phyloP scores from a whole-genome alignment of 768 basidiomycete species.

The Mycena olivaceomarginata region DNA sequence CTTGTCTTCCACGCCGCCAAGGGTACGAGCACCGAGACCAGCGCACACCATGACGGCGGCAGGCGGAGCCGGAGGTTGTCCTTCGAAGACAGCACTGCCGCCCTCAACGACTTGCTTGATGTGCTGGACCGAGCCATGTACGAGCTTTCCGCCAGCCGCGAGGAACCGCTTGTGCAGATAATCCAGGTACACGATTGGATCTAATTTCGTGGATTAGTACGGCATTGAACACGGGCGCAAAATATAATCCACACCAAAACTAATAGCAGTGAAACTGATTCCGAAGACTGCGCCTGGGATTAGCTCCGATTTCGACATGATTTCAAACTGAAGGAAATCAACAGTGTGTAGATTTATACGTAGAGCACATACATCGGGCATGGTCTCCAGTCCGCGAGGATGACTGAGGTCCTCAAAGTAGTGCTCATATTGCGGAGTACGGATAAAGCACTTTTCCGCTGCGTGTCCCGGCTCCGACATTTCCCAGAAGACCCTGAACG shows the following conservation, averaged over 20 bases:
- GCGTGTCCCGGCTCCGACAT: constrained; percentile 64
- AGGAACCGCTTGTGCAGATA: constrained; percentile 79
- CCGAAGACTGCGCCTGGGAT: constrained; percentile 37
- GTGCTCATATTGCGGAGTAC: constrained; percentile 69
- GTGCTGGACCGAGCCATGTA: constrained; percentile 73
- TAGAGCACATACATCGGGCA: constrained; percentile 56
- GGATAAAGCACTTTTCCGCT: constrained; percentile 67
- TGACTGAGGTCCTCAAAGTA: constrained; percentile 53
- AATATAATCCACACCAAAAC: constrained; percentile 22
- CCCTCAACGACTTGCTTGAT: constrained; percentile 74
- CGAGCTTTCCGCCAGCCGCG: constrained; percentile 69
- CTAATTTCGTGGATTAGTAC: constrained; percentile 42
- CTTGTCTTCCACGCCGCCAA: constrained; percentile 78
- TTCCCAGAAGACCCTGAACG: constrained; percentile 72
- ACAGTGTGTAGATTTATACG: neutral
- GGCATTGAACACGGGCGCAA: neutral
- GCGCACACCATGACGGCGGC: constrained; percentile 44
- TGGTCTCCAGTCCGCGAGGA: constrained; percentile 54
- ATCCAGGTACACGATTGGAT: constrained; percentile 76
- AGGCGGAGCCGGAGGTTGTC: constrained; percentile 24
- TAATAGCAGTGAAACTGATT: constrained; percentile 29
- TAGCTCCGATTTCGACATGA: constrained; percentile 27
- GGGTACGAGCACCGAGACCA: constrained; percentile 67
- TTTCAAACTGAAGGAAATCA: constrained; percentile 28
- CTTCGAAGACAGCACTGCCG: constrained; percentile 52